Evolutionary conservation across 2,329 filamentous ascomycete genomes (phyloP), one percentile per base, ranked within the genome.

Genomic region (Hypoxylon sp.): DNA sequence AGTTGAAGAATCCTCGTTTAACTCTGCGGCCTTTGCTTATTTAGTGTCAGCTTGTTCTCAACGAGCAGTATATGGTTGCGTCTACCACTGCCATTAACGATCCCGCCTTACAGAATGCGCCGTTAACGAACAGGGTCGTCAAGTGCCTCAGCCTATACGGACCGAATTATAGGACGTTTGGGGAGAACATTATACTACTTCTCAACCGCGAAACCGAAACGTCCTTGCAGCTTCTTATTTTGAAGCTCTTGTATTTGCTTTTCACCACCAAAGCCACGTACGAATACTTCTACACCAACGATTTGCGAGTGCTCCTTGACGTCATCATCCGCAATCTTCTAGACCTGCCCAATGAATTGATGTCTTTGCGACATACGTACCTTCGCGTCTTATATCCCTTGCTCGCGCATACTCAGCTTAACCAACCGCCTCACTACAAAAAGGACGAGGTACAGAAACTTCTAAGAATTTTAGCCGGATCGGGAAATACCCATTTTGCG

Each of bases 281-380:
- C 79, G 96, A 99, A 81, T 99, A 98, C 81, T 99, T 99, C 78
- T 99, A 98, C 80, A 98, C 94, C 29, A 99, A 99, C 78, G 96
- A 99, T 77, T 85, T 99, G 31, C 92, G 94, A 65, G 96, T 99
- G 3, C 87, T 99, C 14, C 86, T 98, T 51, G 96, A 99, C 77
- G 96, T 99, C 71, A 94, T 99, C 65, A 93, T 99, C 67, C 92
- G 96, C 47, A 99, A 99, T 76, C 85, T 99, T n/a, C 90, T 98
- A 75, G 96, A 99, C 78, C 85, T 99, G 8, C 96, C 97, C 0
- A 91, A 95, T 75, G 95, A 97, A 78, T 90, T 88, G 68, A 84
- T 86, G 69, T 85, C 89, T 17, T 83, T 99, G 63, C 89, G 95
- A 39, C 96, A 99, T 79, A 99, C 96, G 3, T 99, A 99, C 78